Percentiles rank a stretch among this genome's conserved stretches.
Conservation (phyloP, 2,329 filamentous ascomycete species). For the Colletotrichum sp. region DNA sequence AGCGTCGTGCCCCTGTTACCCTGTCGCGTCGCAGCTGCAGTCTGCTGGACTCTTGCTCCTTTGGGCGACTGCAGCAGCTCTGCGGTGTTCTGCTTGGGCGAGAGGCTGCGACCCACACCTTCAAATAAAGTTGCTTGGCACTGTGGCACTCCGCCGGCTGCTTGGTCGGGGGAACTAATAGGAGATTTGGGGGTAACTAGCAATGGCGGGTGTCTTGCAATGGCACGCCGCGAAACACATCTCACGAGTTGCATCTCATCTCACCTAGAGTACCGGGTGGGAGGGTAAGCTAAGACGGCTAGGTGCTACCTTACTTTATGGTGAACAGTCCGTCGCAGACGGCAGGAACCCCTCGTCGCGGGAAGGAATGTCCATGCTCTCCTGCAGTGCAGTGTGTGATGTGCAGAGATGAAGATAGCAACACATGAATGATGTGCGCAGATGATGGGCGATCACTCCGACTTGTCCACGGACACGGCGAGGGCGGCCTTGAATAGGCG, state of each 20-base stretch:
- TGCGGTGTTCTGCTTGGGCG: conserved; percentile 4
- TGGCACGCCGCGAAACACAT: conserved; percentile 17
- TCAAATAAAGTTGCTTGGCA: conserved; percentile 21
- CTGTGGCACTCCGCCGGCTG: conserved; percentile 4
- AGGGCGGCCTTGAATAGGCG: not conserved
- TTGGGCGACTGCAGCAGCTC: not conserved
- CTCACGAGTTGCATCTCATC: conserved; percentile 1
- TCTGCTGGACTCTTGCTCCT: not conserved
- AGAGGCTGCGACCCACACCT: not conserved
- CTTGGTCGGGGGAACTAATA: conserved; percentile 4
- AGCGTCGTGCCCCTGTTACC: not conserved
- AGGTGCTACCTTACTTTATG: not conserved
- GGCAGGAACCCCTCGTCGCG: not conserved
- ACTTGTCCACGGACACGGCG: not conserved
- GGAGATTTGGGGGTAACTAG: not conserved
- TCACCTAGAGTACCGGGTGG: not conserved
- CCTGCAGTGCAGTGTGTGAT: not conserved
- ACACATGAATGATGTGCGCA: conserved; percentile 18
- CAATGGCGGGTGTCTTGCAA: conserved; percentile 14
- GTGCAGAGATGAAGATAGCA: not conserved
- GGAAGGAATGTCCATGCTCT: not conserved
- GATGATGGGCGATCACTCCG: conserved; percentile 14
- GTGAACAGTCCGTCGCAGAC: not conserved
- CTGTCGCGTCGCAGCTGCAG: not conserved
- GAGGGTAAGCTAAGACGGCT: not conserved